Evolutionary conservation across 2,329 filamentous ascomycete genomes (phyloP).

Genomic region (Penicillium palitans): DNA sequence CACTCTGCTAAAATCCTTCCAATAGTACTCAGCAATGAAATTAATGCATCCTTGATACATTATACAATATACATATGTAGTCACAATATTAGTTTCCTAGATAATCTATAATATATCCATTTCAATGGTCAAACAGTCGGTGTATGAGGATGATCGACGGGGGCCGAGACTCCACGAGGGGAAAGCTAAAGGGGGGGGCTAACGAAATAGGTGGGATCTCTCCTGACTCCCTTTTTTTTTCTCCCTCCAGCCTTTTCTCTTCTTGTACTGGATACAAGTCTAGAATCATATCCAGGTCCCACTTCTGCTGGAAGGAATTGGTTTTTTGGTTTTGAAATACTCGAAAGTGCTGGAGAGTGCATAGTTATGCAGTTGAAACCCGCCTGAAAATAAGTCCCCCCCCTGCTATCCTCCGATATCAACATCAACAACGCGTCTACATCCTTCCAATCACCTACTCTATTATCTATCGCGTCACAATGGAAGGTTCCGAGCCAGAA

Average conservation of each 20-base stretch:
- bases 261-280: constrained; percentile 5
- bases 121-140: constrained; percentile 23
- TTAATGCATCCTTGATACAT: too few species aligned
- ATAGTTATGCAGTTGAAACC: constrained; percentile 5
- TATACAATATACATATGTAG: too few species aligned
- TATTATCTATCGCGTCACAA: constrained; percentile 12
- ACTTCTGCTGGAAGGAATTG: background rate
- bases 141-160: constrained; percentile 32
- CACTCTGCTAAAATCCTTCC: background rate
- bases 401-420: constrained; percentile 3
- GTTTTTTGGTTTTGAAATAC: constrained; percentile 1
- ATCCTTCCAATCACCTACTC: background rate
- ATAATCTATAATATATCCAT: background rate
- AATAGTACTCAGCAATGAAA: background rate
- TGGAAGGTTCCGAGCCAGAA: constrained; percentile 28
- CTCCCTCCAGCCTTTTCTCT: constrained; percentile 12
- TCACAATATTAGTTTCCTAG: too few species aligned
- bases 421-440: constrained; percentile 5
- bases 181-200: constrained; percentile 23
- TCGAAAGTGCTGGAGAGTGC: background rate
- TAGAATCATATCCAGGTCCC: constrained; percentile 8
- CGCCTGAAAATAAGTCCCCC: background rate
- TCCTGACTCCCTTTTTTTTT: constrained; percentile 26
- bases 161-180: constrained; percentile 27
- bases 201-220: constrained; percentile 21